Evolutionary conservation across 441 rosid genomes (phyloP), one percentile per base, ranked within the genome.

Genomic region (Syzygium malaccense): DNA sequence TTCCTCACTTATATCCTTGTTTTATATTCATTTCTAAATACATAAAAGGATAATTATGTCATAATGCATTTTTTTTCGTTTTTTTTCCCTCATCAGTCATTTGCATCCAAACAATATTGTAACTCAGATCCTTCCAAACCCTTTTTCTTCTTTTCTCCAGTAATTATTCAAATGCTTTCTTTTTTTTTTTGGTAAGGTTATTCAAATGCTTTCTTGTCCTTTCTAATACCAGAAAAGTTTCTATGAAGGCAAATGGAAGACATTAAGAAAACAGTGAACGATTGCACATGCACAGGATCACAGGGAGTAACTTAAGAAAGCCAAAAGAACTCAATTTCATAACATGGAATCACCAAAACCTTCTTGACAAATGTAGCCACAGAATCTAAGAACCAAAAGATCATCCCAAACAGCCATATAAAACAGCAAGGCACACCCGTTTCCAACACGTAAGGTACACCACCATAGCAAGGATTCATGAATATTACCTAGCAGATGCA

Each of bases 401-500:
- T 71, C 49, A 37, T 20, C 15, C 80, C 17, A 18, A 66, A 32
- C 45, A 0, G 4, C 80, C 26, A 37, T 20, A 37, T 11, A 64
- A 37, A 37, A 20, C 0, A 71, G 28, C 49, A 71, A 71, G 0
- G 80, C 49, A 71, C 28, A 5, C 80, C 0, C 0, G 20, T 71
- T 0, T 71, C 80, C 49, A 37, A 71, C 48, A 19, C 37, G 80
- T 71, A 0, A 71, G 17, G 0, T 5, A 68, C 79, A 33, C 79
- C 25, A n/a, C 33, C 55, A 26, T 26, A 26, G 56, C 0, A 23
- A 84, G 57, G 32, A 90, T 49, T 37, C 48, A 8, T 64, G 41
- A 23, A 60, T 87, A 23, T 89, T 89, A 97, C 99, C 99, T 96
- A 71, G 99, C 98, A 86, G 96, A 96, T 75, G 91, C 91, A 92